These are phyloP conservation scores for Citrullus amarus DNA, from an alignment of 306 rosid species.

Conservation along the genomic window DNA sequence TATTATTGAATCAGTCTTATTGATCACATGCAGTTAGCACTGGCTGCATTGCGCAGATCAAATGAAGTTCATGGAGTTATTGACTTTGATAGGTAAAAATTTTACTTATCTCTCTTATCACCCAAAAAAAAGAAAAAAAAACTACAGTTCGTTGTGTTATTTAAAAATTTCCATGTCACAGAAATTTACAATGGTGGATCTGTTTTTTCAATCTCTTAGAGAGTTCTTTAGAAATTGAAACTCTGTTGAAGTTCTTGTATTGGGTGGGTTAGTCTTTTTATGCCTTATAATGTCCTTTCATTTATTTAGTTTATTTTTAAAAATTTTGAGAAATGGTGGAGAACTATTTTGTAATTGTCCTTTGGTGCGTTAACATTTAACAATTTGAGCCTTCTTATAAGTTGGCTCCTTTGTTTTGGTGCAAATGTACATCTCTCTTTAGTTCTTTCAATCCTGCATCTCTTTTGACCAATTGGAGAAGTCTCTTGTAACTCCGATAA, in stretches of 20 bases:
- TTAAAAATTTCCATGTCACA: neutral
- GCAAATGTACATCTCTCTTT: no score
- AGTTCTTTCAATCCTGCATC: no score
- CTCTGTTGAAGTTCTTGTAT: neutral
- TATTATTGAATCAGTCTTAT: neutral
- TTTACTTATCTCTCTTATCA: neutral
- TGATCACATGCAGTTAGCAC: slow-evolving; percentile 52
- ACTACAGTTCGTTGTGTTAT: neutral
- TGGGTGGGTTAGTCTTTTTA: neutral
- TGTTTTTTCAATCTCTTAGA: neutral
- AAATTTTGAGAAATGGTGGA: neutral
- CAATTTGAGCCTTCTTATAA: neutral
- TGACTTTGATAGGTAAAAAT: slow-evolving; percentile 58
- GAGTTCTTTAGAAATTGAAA: neutral
- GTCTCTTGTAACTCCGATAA: no score
- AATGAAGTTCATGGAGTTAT: slow-evolving; percentile 45
- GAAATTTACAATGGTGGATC: neutral
- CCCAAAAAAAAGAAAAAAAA: no score
- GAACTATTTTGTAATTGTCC: neutral
- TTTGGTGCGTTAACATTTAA: neutral
- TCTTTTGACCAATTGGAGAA: no score
- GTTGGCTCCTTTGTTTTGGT: neutral
- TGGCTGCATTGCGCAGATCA: slow-evolving; percentile 69
- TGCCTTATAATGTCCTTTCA: neutral
- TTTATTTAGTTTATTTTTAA: neutral